Evolutionary conservation across 306 rosid species (phyloP).

Genomic region (Lagenaria siceraria): DNA sequence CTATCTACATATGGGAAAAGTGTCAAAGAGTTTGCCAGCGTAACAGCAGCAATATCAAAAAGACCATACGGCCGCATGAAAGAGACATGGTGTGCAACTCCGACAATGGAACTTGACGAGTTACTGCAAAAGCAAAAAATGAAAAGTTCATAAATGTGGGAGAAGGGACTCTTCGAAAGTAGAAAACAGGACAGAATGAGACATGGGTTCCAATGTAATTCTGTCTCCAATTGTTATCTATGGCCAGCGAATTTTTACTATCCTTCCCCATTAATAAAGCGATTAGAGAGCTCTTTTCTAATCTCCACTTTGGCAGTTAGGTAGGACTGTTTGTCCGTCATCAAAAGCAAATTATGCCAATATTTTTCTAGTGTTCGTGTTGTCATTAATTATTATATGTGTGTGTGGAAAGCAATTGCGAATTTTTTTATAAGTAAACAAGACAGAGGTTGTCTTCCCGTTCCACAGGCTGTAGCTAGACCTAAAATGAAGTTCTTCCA

Average conservation of each 20-base stretch:
- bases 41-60: constrained; percentile 71
- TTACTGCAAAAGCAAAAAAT: constrained; percentile 24
- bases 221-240: not conserved
- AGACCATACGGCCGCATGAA: constrained; percentile 93
- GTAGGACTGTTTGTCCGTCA: not conserved
- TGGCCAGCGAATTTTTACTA: not conserved
- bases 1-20: constrained; percentile 65
- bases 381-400: not conserved
- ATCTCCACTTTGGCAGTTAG: not conserved
- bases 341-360: not conserved
- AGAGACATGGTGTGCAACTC: constrained; percentile 87
- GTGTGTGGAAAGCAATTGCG: not conserved
- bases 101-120: constrained; percentile 42
- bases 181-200: not conserved
- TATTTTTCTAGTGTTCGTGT: not conserved
- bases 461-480: not conserved
- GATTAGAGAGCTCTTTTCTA: not conserved
- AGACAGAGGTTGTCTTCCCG: not conserved
- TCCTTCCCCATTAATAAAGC: not conserved
- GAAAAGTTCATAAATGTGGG: not conserved
- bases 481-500: not conserved
- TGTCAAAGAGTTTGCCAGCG: constrained; percentile 72
- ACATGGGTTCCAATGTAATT: not conserved
- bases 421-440: not conserved
- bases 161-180: not conserved